phyloP scores from a whole-genome alignment of 306 rosid genomes.

The Castanea crenata region DNA sequence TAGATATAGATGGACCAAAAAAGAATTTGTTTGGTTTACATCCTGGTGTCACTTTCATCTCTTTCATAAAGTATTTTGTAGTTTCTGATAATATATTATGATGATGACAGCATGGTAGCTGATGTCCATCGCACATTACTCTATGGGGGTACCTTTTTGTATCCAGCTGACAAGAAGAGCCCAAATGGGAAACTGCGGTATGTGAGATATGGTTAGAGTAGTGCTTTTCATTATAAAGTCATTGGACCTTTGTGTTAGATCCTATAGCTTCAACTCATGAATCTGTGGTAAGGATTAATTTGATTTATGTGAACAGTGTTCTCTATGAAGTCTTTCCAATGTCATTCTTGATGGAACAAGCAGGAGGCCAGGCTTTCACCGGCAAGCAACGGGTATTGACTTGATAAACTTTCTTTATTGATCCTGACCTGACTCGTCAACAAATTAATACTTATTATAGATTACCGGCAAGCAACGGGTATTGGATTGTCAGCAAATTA shows the following conservation, averaged over 20 bases:
- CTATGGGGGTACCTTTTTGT: constrained; percentile 92
- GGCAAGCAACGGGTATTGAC: constrained; percentile 76
- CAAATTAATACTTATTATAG: neutral
- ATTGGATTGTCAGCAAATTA: neutral
- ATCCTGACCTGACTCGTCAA: neutral
- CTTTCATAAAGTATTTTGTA: neutral
- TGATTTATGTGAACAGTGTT: constrained; percentile 44
- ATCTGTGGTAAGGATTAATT: neutral
- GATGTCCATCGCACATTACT: constrained; percentile 99
- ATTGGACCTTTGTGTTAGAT: neutral
- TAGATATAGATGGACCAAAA: neutral
- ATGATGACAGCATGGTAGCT: constrained; percentile 87
- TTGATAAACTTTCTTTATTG: neutral
- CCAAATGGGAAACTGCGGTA: constrained; percentile 98
- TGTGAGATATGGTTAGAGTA: constrained; percentile 7
- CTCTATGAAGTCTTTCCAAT: constrained; percentile 96
- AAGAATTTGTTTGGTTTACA: neutral
- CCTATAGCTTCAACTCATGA: neutral
- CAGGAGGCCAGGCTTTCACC: constrained; percentile 92
- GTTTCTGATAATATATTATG: neutral
- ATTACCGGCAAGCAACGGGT: no score
- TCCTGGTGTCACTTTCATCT: neutral
- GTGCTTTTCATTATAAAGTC: neutral
- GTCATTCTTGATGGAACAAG: constrained; percentile 97
- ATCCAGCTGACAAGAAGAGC: constrained; percentile 95